phyloP scores from a whole-genome alignment of 108 stramenopile species.

The Pseudonitzschia multistriata region DNA sequence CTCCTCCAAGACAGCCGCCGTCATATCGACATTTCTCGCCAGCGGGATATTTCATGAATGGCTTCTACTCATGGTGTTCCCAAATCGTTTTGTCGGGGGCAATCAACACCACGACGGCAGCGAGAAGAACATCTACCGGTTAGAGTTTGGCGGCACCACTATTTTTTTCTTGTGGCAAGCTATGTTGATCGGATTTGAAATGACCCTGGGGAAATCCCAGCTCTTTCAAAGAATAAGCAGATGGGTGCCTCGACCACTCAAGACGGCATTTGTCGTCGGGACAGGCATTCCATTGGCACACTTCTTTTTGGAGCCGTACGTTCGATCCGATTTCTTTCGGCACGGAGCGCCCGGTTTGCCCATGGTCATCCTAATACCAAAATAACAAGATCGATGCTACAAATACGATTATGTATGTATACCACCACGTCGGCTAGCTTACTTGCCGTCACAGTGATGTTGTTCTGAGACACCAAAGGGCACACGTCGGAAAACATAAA shows the following conservation, averaged over 20 bases:
- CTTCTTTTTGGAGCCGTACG: conserved; percentile 60
- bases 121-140: conserved; percentile 5
- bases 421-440: too few relatives aligned
- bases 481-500: too few relatives aligned
- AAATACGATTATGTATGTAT: too few relatives aligned
- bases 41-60: conserved; percentile 78
- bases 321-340: conserved; percentile 38
- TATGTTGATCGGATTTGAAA: conserved; percentile 44
- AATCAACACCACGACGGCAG: conserved; percentile 9
- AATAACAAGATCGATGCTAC: too few relatives aligned
- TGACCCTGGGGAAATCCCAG: conserved; percentile 22
- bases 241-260: conserved; percentile 36
- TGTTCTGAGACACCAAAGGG: too few relatives aligned
- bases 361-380: conserved; percentile 12
- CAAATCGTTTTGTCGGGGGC: conserved; percentile 7
- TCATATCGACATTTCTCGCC: conserved; percentile 57
- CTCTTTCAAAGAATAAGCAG: neutral
- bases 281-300: conserved; percentile 56
- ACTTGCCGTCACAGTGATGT: too few relatives aligned
- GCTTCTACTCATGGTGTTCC: conserved; percentile 33
- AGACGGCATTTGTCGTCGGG: conserved; percentile 45
- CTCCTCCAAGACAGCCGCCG: conserved; percentile 28
- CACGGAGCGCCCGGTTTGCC: conserved; percentile 31
- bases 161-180: conserved; percentile 75
- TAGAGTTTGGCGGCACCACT: conserved; percentile 39